phyloP scores from a whole-genome alignment of 257 asterid species.

The Buddleja alternifolia region DNA sequence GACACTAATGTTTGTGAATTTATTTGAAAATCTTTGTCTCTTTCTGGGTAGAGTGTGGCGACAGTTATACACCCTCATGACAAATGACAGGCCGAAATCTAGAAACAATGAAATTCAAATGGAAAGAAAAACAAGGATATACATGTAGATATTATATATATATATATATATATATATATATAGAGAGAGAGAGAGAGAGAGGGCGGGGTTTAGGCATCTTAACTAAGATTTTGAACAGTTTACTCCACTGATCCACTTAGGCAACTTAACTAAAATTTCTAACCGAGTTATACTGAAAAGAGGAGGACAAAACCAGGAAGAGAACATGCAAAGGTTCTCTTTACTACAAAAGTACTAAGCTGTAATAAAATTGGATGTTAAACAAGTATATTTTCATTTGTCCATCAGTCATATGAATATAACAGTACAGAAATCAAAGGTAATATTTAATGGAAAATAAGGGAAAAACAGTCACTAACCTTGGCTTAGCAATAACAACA shows the following conservation, averaged over 20 bases:
- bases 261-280: background rate
- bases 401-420: constrained; percentile 15
- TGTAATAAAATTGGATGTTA: background rate
- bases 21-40: constrained; percentile 14
- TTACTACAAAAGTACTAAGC: background rate
- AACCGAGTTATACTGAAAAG: background rate
- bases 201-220: too few relatives aligned
- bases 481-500: constrained; percentile 97
- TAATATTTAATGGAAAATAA: constrained; percentile 25
- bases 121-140: background rate
- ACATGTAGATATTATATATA: too few relatives aligned
- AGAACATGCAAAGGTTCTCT: constrained; percentile 14
- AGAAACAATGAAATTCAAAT: constrained; percentile 15
- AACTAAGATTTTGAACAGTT: background rate
- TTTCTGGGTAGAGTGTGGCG: constrained; percentile 14
- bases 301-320: constrained; percentile 10
- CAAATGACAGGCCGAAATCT: background rate
- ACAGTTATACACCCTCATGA: constrained; percentile 18
- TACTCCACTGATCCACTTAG: constrained; percentile 6
- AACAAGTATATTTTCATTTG: constrained; percentile 1
- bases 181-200: too few relatives aligned
- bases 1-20: constrained; percentile 6
- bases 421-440: constrained; percentile 16
- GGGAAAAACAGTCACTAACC: constrained; percentile 54
- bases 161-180: too few relatives aligned